Conservation (phyloP, 2,329 filamentous ascomycete genomes). For the Torrubiella hemipterigena region DNA sequence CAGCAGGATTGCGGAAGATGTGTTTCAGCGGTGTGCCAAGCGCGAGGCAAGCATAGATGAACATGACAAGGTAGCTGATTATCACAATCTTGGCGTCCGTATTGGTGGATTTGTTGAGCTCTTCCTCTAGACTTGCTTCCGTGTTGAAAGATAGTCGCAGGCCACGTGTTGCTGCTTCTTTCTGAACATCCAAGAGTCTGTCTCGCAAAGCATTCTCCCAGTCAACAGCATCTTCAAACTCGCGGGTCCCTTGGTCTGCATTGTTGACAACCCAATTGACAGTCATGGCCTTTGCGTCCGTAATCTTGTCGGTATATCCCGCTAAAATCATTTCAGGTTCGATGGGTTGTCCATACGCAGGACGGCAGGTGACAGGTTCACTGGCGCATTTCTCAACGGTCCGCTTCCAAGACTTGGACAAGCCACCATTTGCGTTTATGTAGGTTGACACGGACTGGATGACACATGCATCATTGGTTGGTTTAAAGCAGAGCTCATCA, state of each 20-base stretch:
- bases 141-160: constrained; percentile 88
- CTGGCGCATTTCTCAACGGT: constrained; percentile 62
- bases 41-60: constrained; percentile 87
- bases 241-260: constrained; percentile 58
- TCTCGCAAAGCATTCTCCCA: constrained; percentile 75
- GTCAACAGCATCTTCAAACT: constrained; percentile 66
- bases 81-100: constrained; percentile 95
- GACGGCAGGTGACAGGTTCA: constrained; percentile 74
- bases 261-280: constrained; percentile 95
- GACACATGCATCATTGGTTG: constrained; percentile 77
- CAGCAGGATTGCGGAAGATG: constrained; percentile 68
- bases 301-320: constrained; percentile 57
- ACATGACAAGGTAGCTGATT: constrained; percentile 98
- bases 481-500: constrained; percentile 87
- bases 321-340: constrained; percentile 79
- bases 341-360: constrained; percentile 79
- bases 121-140: constrained; percentile 87
- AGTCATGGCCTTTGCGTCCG: constrained; percentile 69
- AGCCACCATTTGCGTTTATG: constrained; percentile 50
- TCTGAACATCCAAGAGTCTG: constrained; percentile 63
- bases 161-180: constrained; percentile 65
- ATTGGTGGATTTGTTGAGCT: constrained; percentile 96
- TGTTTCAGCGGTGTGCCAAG: constrained; percentile 76
- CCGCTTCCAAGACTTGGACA: constrained; percentile 50
- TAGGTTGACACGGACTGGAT: constrained; percentile 89